Evolutionary conservation across 2,329 filamentous ascomycete genomes (phyloP).

Genomic region (Diplodia corticola): DNA sequence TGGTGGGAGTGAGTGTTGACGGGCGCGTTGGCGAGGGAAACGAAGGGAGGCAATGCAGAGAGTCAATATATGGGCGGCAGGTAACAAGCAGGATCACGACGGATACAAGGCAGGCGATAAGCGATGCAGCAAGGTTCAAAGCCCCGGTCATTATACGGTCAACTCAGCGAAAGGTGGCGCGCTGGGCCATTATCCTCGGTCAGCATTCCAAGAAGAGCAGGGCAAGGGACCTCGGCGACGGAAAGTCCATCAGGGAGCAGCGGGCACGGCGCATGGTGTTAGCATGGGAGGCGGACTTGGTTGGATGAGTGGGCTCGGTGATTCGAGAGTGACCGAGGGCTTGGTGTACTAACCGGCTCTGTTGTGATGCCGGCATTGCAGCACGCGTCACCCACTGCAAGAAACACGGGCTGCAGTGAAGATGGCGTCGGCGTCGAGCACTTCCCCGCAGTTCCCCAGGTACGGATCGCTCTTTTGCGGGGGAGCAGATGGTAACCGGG

Average conservation of each 20-base stretch:
- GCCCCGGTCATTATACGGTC: neutral
- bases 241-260: neutral
- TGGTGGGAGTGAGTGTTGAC: neutral
- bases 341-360: neutral
- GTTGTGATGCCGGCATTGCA: neutral
- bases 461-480: neutral
- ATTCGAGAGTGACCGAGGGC: neutral
- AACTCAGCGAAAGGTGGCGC: neutral
- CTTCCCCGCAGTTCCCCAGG: slow-evolving; percentile 11
- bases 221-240: neutral
- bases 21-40: neutral
- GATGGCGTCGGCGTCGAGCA: neutral
- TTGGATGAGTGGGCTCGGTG: neutral
- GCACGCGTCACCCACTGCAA: neutral
- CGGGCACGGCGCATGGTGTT: neutral
- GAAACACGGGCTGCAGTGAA: too few relatives aligned
- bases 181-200: neutral
- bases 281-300: neutral
- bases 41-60: neutral
- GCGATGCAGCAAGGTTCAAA: neutral
- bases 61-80: neutral
- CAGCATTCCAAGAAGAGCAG: neutral
- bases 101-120: neutral
- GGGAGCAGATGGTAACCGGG: neutral
- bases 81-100: neutral